Base-by-base conservation (phyloP, 345 rosid genomes). In the Raphanus sativus region DNA sequence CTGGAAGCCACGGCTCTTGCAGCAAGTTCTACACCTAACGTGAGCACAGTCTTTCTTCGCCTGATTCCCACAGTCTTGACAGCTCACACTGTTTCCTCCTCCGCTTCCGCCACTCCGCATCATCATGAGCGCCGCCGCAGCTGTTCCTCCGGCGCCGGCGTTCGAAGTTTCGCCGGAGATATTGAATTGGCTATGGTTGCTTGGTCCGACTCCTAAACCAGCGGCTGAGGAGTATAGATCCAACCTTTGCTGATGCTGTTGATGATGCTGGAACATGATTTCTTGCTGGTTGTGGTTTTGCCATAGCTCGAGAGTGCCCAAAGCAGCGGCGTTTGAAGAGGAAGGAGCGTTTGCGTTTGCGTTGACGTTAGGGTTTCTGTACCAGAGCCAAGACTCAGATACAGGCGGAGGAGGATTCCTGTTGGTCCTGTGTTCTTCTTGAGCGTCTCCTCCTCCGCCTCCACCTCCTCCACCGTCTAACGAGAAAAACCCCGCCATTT, bases 1-100 rank as follows among this genome's bases (percentile, higher is more conserved):
- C 0, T 88, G 85, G 9, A 90, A 87, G 29, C 96, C 97, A 26
- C 97, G 88, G 84, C 94, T 89, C 79, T 92, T 92, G 74, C 97
- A 92, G 50, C 97, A 92, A 64, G 96, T 90, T 67, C 97, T 76
- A 83, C 97, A 92, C 79, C 97, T 76, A 86, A 84, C 77, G 82
- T 92, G 91, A 4, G 73, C 5, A 32, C 97, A 92, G 40, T 92
- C 96, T 80, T 90, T 92, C 86, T 92, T 92, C 4, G 97, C 97
- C 74, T 92, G 97, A 70, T 92, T 92, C 28, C 97, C 97, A 63
- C 97, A 92, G 67, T 92, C 97, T 77, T 89, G 94, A 73, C 97
- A 92, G 79, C 90, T 89, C 30, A 82, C 76, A 21, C 86, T 85
- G 15, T 28, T 81, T 24, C 80, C 78, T 21, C 54, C 71, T 0